Percentiles rank a stretch among this genome's conserved stretches.
Evolutionary conservation across 164 flowering plant species (phyloP).

Genomic region (Litsea cubeba): DNA sequence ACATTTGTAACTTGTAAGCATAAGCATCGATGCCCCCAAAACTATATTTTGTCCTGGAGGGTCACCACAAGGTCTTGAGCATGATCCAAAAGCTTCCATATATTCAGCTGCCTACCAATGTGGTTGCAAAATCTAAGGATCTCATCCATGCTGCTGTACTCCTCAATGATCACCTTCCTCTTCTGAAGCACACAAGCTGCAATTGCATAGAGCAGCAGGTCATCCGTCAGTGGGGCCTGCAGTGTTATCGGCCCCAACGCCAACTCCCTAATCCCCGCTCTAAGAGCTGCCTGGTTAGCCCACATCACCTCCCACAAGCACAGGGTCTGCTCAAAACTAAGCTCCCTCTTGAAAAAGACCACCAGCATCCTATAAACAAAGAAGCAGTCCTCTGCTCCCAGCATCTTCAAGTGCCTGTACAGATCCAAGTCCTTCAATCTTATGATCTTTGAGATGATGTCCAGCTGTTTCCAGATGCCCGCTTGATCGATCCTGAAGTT

Average conservation of each 20-base stretch:
- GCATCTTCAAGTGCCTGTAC: slow-evolving; percentile 76
- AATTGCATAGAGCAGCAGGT: slow-evolving; percentile 79
- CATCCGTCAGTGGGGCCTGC: slow-evolving; percentile 87
- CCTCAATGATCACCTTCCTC: slow-evolving; percentile 81
- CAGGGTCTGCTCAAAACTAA: slow-evolving; percentile 73
- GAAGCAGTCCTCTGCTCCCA: slow-evolving; percentile 87
- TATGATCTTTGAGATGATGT: slow-evolving; percentile 75
- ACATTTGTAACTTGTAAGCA: too few relatives aligned
- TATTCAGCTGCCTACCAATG: slow-evolving; percentile 86
- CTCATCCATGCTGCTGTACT: slow-evolving; percentile 88
- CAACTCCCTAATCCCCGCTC: slow-evolving; percentile 78
- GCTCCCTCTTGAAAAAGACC: slow-evolving; percentile 85
- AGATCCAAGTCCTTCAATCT: slow-evolving; percentile 80
- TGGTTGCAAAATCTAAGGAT: slow-evolving; percentile 79
- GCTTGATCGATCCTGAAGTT: slow-evolving; percentile 88
- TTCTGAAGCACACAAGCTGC: slow-evolving; percentile 88
- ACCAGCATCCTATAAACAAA: slow-evolving; percentile 97
- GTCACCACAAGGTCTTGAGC: slow-evolving; percentile 78
- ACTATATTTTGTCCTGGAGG: slow-evolving; percentile 68
- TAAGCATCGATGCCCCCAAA: too few relatives aligned
- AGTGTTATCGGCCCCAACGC: slow-evolving; percentile 79
- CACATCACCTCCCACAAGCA: slow-evolving; percentile 98
- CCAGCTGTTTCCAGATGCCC: slow-evolving; percentile 79
- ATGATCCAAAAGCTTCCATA: slow-evolving; percentile 92
- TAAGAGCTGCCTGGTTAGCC: slow-evolving; percentile 90